A percentile compares a stretch with the other conserved stretches of the same genome.
These are phyloP conservation scores for Pseudonitzschia pungens DNA, from an alignment of 108 stramenopile genomes.

Conservation along the genomic window DNA sequence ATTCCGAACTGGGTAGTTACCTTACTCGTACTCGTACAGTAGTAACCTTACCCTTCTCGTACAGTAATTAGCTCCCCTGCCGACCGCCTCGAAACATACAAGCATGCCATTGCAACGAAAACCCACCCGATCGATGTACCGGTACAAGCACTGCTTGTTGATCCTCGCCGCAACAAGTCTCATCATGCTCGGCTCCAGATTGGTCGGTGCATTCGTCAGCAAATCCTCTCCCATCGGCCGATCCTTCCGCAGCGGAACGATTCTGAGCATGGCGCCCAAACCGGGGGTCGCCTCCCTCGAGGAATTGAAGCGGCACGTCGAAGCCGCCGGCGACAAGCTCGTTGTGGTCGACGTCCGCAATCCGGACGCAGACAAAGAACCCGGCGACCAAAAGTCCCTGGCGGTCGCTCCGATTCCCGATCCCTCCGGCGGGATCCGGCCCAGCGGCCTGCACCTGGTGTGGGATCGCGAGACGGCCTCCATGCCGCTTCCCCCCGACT, in stretches of 20 bases:
- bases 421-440: slow-evolving; percentile 36
- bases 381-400: slow-evolving; percentile 65
- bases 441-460: slow-evolving; percentile 60
- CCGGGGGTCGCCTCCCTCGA: slow-evolving; percentile 70
- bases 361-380: slow-evolving; percentile 68
- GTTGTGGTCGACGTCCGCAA: slow-evolving; percentile 82
- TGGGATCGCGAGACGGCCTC: slow-evolving; percentile 60
- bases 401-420: background rate
- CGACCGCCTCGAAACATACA: too few species aligned
- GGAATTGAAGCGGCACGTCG: slow-evolving; percentile 68
- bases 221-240: too few species aligned
- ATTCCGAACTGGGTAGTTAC: too few species aligned
- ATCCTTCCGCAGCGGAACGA: background rate
- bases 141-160: too few species aligned
- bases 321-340: slow-evolving; percentile 59
- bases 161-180: too few species aligned
- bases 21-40: too few species aligned
- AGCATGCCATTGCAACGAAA: too few species aligned
- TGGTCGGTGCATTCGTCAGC: too few species aligned
- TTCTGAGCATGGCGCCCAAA: slow-evolving; percentile 26
- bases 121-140: too few species aligned
- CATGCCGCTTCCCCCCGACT: slow-evolving; percentile 60
- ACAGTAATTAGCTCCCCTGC: too few species aligned
- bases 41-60: too few species aligned
- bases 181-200: too few species aligned